Percentiles rank a stretch among this genome's conserved stretches.
Conservation (phyloP, 2,329 filamentous ascomycete species). For the Alternaria postmessia region DNA sequence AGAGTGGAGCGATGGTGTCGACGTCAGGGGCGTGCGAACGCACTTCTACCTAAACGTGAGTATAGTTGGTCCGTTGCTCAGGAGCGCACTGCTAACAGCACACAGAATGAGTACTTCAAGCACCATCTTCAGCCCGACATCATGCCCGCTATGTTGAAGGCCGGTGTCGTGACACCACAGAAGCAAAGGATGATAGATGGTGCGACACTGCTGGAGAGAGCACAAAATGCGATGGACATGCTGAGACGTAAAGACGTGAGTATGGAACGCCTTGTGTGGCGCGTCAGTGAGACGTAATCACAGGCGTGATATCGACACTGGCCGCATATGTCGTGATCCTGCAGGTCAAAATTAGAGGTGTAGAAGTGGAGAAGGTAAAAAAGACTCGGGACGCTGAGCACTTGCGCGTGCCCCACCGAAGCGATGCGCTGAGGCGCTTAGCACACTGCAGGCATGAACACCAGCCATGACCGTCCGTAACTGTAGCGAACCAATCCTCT, state of each 20-base stretch:
- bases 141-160: conserved; percentile 58
- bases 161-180: conserved; percentile 54
- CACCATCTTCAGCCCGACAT: conserved; percentile 64
- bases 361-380: neutral
- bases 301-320: neutral
- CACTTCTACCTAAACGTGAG: conserved; percentile 62
- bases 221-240: conserved; percentile 54
- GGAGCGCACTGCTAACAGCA: conserved; percentile 3
- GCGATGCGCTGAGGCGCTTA: neutral
- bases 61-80: neutral
- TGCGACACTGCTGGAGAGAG: conserved; percentile 52
- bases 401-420: neutral
- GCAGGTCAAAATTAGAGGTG: neutral
- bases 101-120: conserved; percentile 64
- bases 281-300: conserved; percentile 26
- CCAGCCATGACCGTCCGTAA: neutral
- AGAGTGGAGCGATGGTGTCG: conserved; percentile 63
- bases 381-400: neutral
- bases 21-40: conserved; percentile 63
- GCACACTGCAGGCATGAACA: neutral
- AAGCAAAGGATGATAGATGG: conserved; percentile 53
- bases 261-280: conserved; percentile 56
- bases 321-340: neutral
- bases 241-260: conserved; percentile 56
- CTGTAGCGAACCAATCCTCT: too few relatives aligned